Percentiles rank a stretch among this genome's conserved stretches.
These are phyloP conservation scores for Mytilinidion resinicola DNA, from an alignment of 495 filamentous ascomycete genomes.

Conservation along the genomic window DNA sequence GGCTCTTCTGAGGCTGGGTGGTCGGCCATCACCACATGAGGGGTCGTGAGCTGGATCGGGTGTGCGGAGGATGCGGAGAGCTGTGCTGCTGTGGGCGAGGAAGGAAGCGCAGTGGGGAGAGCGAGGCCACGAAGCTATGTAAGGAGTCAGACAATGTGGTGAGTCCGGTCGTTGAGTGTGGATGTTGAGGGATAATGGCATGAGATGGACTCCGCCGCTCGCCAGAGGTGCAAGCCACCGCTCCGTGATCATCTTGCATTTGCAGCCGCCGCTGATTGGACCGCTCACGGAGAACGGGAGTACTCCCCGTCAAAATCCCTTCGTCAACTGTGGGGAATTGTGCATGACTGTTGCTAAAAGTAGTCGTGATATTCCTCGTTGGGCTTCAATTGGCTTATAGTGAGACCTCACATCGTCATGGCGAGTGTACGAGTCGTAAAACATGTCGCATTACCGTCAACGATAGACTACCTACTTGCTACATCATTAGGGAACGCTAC, in stretches of 20 bases:
- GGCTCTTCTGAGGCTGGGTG: conserved; percentile 3
- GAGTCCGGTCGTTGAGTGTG: background rate
- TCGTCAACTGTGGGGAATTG: too few species aligned
- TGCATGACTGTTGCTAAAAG: too few species aligned
- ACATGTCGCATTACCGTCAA: background rate
- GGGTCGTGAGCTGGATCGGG: conserved; percentile 9
- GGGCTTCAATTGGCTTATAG: too few species aligned
- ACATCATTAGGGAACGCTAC: background rate
- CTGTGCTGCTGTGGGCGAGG: background rate
- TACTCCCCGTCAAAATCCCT: too few species aligned
- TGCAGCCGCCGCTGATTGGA: conserved; percentile 5
- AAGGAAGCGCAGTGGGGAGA: background rate
- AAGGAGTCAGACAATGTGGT: too few species aligned
- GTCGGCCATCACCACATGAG: conserved; percentile 11
- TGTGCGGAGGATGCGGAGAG: background rate
- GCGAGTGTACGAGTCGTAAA: too few species aligned
- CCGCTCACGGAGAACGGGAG: background rate
- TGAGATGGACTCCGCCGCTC: background rate
- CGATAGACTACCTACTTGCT: background rate
- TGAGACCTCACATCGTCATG: too few species aligned
- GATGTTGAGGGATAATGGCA: background rate
- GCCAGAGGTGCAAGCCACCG: background rate
- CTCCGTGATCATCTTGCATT: background rate
- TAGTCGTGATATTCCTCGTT: too few species aligned
- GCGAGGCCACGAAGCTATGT: background rate